These are phyloP conservation scores for Trametes cubensis DNA, from an alignment of 768 basidiomycete species.

Conservation along the genomic window DNA sequence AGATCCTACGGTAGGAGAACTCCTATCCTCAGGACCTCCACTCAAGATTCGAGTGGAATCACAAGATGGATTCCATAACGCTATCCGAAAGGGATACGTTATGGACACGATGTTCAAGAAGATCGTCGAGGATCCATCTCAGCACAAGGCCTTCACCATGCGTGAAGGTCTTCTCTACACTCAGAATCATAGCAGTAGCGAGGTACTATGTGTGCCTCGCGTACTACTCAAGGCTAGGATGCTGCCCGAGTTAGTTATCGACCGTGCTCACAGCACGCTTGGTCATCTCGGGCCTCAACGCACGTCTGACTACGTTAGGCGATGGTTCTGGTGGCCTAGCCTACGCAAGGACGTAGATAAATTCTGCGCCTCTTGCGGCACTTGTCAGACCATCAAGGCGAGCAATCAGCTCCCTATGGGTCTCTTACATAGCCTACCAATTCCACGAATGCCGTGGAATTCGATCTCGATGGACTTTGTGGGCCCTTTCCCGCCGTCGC, in stretches of 20 bases:
- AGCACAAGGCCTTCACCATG: background rate
- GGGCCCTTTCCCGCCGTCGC: too few relatives aligned
- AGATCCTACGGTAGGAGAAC: too few relatives aligned
- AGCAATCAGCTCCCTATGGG: background rate
- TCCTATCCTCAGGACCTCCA: background rate
- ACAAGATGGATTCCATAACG: background rate
- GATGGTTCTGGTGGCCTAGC: background rate
- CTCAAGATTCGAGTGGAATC: background rate
- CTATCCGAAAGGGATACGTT: background rate
- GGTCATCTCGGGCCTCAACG: background rate
- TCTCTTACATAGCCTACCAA: conserved; percentile 19
- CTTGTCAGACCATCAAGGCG: background rate
- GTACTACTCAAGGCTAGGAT: background rate
- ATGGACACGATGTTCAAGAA: background rate
- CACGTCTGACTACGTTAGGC: background rate
- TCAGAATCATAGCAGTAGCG: background rate
- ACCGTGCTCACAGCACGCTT: background rate
- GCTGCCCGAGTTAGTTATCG: background rate
- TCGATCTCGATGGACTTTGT: background rate
- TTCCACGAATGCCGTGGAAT: background rate
- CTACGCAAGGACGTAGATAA: background rate
- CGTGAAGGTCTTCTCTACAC: background rate
- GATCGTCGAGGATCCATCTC: background rate
- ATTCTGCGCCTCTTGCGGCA: background rate
- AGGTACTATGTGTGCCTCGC: background rate